Base-by-base conservation (phyloP, 2,329 filamentous ascomycete genomes). In the Fusarium paranaense region DNA sequence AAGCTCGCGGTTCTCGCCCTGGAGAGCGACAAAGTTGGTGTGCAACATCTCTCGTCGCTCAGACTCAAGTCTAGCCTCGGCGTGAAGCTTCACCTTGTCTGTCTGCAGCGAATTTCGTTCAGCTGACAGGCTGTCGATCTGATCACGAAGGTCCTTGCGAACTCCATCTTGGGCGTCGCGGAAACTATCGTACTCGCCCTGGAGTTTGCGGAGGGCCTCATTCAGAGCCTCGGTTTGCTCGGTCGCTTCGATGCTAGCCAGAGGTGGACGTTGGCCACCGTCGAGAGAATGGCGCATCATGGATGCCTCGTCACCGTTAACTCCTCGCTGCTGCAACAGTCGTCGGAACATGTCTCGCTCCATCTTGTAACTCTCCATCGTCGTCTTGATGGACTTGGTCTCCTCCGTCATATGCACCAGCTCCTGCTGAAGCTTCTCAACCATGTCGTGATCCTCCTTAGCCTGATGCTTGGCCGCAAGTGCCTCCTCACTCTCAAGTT, bases 321-420 rank as follows among this genome's bases (percentile, higher is more conserved):
- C 79, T 79, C 87, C 81, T 84, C 91, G 82, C 71, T 97, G 94
- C 75, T 96, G 94, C 33, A 98, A 89, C 86, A 98, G 95, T 62
- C 95, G 95, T 25, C 96, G 92, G 91, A 98, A 98, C 90, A 98
- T 98, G 81, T 99, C 96, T 71, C 97, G 92, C 84, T 99, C 97
- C 78, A 95, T 94, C 81, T 97, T 95, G 82, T 97, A 98, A 81
- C 94, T 97, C 85, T 98, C 94, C 73, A 95, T 94, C 66, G 95
- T 94, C 33, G 93, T 91, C 50, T 93, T 91, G 74, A 98, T 92
- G 14, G 93, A 93, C 75, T 92, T 90, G 62, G 97, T 90, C 80
- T 98, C 95, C 73, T 98, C 96, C 67, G 94, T 91, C 82, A 96
- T 82, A 59, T 93, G 91, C 74, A 92, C 89, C 27, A 97, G 88